These are phyloP conservation scores for Sarcodon aspratus DNA, from an alignment of 768 basidiomycete genomes.

Conservation along the genomic window DNA sequence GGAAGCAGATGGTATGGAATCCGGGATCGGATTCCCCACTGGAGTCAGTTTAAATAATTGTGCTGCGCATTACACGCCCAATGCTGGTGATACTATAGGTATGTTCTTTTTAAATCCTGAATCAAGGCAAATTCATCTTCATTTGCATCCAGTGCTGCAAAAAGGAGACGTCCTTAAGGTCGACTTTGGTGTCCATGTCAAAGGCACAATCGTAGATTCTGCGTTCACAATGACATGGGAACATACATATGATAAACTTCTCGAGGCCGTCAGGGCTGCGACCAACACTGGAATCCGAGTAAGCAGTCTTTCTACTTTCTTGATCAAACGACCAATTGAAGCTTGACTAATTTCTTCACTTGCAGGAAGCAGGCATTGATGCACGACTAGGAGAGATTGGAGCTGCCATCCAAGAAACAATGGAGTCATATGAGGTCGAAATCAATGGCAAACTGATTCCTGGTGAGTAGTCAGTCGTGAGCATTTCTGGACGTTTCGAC, in stretches of 20 bases:
- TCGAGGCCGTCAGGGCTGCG: constrained; percentile 89
- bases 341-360: not conserved
- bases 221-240: constrained; percentile 91
- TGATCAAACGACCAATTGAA: constrained; percentile 1
- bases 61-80: constrained; percentile 95
- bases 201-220: constrained; percentile 90
- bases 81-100: constrained; percentile 84
- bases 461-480: constrained; percentile 30
- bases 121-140: constrained; percentile 4
- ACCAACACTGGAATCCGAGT: constrained; percentile 89
- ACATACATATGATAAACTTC: constrained; percentile 77
- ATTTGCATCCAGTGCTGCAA: constrained; percentile 49
- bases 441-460: constrained; percentile 75
- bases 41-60: constrained; percentile 90
- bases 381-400: constrained; percentile 88
- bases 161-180: constrained; percentile 89
- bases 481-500: not conserved
- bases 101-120: constrained; percentile 14
- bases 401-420: constrained; percentile 90
- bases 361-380: constrained; percentile 92
- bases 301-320: constrained; percentile 8
- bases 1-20: constrained; percentile 78
- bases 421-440: constrained; percentile 98
- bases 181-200: constrained; percentile 95
- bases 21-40: constrained; percentile 93